Evolutionary conservation across 225 moss, liverwort and hornwort species (phyloP), one percentile per base, ranked within the genome.

Genomic region (Neckera pumila): DNA sequence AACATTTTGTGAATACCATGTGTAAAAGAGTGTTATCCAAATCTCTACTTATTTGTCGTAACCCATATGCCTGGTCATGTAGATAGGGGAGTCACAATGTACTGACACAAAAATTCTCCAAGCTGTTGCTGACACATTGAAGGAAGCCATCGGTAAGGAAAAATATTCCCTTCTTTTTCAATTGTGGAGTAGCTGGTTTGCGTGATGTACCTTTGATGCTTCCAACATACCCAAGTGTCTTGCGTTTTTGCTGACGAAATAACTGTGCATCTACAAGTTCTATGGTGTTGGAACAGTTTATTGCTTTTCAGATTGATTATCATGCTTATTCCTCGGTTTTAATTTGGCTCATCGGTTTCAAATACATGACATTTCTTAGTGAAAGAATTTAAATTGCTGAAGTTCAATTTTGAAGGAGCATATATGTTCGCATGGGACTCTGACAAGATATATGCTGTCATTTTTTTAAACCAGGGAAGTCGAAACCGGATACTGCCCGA

Each of bases 41-140:
- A 66, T 40, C 47, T 70, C 16, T 57, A 70, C 25, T 53, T 58
- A 47, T 40, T 82, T 80, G 40, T 76, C 20, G 70, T 69, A 64
- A 76, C 45, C 34, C 49, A 42, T 92, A 66, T 85, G 43, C 84
- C 80, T 49, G 69, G 36, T 65, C 73, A 38, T 51, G 77, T 90
- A 98, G 98, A 92, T 97, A 36, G 98, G 98, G 67, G 98, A 98
- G 81, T 98, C 98, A 49, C 96, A 94, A 88, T 98, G 98, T 86
- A 87, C 84, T 81, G 98, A 98, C 74, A 85, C 88, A 27, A 97
- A 93, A 88, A 81, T 97, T 92, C 89, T 97, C 61, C 95, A 93
- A 87, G 96, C 96, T 80, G 95, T 98, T 70, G 88, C 92, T 54
- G 98, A 98, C 64, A 94, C 95, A 69, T 88, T 98, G 86, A 98